These are phyloP conservation scores for Cyclocybe cylindracea DNA, from an alignment of 768 basidiomycete species.

Conservation along the genomic window DNA sequence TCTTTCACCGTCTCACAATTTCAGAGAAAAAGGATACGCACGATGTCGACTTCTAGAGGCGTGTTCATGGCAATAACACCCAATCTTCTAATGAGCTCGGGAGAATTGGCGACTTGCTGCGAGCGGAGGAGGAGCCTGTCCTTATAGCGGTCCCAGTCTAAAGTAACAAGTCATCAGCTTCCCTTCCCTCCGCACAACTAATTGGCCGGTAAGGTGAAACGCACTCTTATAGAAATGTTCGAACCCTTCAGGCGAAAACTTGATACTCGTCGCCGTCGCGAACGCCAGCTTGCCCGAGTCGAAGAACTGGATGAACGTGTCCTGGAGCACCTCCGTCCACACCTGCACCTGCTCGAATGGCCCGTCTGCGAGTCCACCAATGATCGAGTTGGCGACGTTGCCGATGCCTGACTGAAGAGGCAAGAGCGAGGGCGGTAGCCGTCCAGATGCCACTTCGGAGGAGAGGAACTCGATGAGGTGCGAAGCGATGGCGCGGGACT, in stretches of 20 bases:
- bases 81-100: conserved; percentile 47
- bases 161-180: not conserved
- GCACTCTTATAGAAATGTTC: conserved; percentile 49
- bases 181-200: too few relatives aligned
- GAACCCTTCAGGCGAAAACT: conserved; percentile 48
- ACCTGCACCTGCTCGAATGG: conserved; percentile 51
- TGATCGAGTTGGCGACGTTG: conserved; percentile 51
- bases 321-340: conserved; percentile 52
- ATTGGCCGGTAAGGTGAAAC: too few relatives aligned
- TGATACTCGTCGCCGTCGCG: conserved; percentile 48
- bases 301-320: conserved; percentile 47
- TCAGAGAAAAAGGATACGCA: conserved; percentile 9
- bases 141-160: conserved; percentile 48
- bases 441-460: conserved; percentile 39
- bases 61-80: conserved; percentile 56
- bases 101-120: conserved; percentile 52
- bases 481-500: conserved; percentile 40
- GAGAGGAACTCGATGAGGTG: conserved; percentile 48
- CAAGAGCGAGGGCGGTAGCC: conserved; percentile 41
- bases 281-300: conserved; percentile 48
- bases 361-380: conserved; percentile 47
- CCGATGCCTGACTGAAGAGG: conserved; percentile 51
- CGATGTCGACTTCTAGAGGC: conserved; percentile 50
- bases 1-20: too few relatives aligned
- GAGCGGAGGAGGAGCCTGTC: conserved; percentile 48